A percentile compares a stretch with the other conserved stretches of the same genome.
phyloP scores from a whole-genome alignment of 257 asterid species.

The Solanum lignicaule region DNA sequence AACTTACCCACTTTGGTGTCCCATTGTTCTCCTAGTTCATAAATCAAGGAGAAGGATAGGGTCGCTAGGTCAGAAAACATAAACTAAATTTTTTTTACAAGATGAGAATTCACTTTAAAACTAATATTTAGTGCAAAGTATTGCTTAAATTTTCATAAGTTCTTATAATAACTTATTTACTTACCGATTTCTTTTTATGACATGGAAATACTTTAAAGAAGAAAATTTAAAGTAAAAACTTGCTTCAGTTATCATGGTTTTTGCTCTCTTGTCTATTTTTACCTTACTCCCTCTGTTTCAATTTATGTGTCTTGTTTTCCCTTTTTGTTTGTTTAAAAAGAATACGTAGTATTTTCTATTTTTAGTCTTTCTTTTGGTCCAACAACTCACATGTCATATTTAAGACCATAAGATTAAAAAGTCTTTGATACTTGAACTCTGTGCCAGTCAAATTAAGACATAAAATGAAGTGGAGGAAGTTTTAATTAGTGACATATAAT shows the following conservation, averaged over 20 bases:
- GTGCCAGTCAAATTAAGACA: neutral
- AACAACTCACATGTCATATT: neutral
- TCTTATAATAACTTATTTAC: neutral
- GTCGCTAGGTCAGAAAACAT: neutral
- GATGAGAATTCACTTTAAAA: neutral
- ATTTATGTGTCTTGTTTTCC: too few relatives aligned
- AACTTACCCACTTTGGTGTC: neutral
- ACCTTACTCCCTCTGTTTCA: too few relatives aligned
- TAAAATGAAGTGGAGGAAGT: neutral
- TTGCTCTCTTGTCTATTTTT: neutral
- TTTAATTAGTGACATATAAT: neutral
- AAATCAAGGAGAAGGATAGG: neutral
- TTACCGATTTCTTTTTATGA: neutral
- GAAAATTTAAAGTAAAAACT: neutral
- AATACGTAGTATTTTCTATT: neutral
- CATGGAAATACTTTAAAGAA: neutral
- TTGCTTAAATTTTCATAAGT: neutral
- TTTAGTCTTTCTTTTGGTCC: neutral
- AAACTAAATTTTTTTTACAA: neutral
- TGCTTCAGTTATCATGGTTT: neutral
- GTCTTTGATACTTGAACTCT: neutral
- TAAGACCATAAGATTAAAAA: neutral
- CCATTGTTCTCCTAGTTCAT: neutral
- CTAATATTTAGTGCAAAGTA: neutral
- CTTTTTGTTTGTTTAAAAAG: too few relatives aligned